A percentile compares a stretch with the other conserved stretches of the same genome.
These are phyloP conservation scores for Erucastrum elatum DNA, from an alignment of 345 rosid genomes.

Conservation along the genomic window DNA sequence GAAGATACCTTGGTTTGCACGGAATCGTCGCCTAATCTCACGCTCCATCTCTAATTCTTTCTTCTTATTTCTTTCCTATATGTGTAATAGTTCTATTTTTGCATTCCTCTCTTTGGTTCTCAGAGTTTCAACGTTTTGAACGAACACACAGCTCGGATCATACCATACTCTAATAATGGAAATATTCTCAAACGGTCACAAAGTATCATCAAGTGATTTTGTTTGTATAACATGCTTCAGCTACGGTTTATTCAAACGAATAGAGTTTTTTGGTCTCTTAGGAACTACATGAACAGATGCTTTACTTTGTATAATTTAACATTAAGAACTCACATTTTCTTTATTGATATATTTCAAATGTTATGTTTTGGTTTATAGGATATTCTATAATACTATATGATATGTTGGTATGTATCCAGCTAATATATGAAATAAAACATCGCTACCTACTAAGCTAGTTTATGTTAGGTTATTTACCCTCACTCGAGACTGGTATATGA, in stretches of 20 bases:
- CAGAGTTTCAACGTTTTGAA: conserved; percentile 1
- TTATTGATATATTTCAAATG: background rate
- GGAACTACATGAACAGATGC: conserved; percentile 2
- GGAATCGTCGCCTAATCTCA: conserved; percentile 26
- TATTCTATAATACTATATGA: background rate
- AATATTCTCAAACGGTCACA: background rate
- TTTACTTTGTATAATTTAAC: background rate
- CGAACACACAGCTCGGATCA: conserved; percentile 31
- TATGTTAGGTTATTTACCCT: background rate
- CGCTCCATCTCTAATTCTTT: conserved; percentile 29
- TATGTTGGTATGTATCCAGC: background rate
- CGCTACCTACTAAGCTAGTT: background rate
- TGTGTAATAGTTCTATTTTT: conserved; percentile 31
- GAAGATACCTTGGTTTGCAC: conserved; percentile 18
- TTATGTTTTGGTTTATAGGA: background rate
- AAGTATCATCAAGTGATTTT: conserved; percentile 9
- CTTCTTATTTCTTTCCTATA: background rate
- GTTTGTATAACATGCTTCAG: conserved; percentile 5
- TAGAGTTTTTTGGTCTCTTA: background rate
- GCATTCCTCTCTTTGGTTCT: conserved; percentile 1
- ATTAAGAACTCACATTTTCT: background rate
- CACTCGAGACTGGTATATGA: background rate
- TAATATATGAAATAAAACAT: background rate
- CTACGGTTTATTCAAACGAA: background rate
- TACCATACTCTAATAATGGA: conserved; percentile 34